phyloP scores from a whole-genome alignment of 108 stramenopile genomes.

The Parietichytrium sp. region DNA sequence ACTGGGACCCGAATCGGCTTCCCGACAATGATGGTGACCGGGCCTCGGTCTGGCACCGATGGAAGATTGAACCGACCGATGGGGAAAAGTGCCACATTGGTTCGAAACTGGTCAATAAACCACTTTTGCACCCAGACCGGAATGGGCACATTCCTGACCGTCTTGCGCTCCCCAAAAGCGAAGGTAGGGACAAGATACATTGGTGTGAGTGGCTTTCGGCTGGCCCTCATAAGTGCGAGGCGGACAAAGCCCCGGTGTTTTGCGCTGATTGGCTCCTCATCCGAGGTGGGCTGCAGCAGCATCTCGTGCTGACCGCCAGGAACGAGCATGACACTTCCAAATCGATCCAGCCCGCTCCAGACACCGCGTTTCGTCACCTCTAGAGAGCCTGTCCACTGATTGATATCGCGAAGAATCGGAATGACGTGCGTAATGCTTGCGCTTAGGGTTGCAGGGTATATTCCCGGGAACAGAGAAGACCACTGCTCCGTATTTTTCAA shows the following conservation, averaged over 20 bases:
- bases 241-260: slow-evolving; percentile 32
- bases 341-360: background rate
- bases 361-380: slow-evolving; percentile 16
- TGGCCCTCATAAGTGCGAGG: background rate
- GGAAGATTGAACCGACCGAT: background rate
- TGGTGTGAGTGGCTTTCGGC: background rate
- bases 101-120: background rate
- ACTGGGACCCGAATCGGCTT: slow-evolving; percentile 24
- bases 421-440: background rate
- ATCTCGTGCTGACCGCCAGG: slow-evolving; percentile 29
- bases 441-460: background rate
- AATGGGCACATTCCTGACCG: background rate
- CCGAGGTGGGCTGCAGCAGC: background rate
- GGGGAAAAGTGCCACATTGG: background rate
- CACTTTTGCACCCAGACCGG: background rate
- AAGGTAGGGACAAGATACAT: background rate
- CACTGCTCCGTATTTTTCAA: slow-evolving; percentile 20
- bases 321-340: slow-evolving; percentile 17
- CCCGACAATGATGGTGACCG: background rate
- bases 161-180: slow-evolving; percentile 7
- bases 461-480: background rate
- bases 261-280: slow-evolving; percentile 21
- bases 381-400: background rate
- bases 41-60: background rate
- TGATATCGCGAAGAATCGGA: background rate